Evolutionary conservation across 164 flowering plant genomes (phyloP).

Genomic region (Cinnamomum chago): DNA sequence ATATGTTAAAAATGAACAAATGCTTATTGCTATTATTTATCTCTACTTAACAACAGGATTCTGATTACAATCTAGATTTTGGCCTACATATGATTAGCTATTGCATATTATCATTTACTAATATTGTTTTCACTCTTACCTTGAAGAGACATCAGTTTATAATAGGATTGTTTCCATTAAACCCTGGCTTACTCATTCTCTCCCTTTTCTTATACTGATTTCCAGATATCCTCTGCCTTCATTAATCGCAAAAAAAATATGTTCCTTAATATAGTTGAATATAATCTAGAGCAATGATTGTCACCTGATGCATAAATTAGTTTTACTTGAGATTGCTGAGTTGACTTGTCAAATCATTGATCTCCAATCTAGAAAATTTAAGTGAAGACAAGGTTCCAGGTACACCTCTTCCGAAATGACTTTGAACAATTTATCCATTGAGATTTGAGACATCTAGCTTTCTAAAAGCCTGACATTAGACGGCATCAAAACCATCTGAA

Average conservation of each 20-base stretch:
- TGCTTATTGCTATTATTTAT: neutral
- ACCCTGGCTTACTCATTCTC: slow-evolving; percentile 8
- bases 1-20: neutral
- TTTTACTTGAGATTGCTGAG: slow-evolving; percentile 23
- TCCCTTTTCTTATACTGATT: slow-evolving; percentile 12
- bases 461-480: slow-evolving; percentile 20
- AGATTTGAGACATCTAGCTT: slow-evolving; percentile 18
- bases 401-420: slow-evolving; percentile 30
- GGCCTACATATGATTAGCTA: neutral
- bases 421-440: slow-evolving; percentile 25
- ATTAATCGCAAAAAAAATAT: slow-evolving; percentile 10
- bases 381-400: slow-evolving; percentile 32
- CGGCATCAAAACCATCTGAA: neutral
- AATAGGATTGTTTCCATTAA: slow-evolving; percentile 8
- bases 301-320: neutral
- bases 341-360: slow-evolving; percentile 27
- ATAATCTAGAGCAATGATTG: neutral
- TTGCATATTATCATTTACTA: neutral
- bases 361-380: slow-evolving; percentile 31
- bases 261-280: neutral
- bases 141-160: slow-evolving; percentile 4
- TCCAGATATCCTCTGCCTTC: slow-evolving; percentile 30
- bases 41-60: neutral
- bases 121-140: neutral
- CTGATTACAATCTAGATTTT: neutral